Conservation (phyloP, 2,329 filamentous ascomycete species). For the Calonectria henricotiae region DNA sequence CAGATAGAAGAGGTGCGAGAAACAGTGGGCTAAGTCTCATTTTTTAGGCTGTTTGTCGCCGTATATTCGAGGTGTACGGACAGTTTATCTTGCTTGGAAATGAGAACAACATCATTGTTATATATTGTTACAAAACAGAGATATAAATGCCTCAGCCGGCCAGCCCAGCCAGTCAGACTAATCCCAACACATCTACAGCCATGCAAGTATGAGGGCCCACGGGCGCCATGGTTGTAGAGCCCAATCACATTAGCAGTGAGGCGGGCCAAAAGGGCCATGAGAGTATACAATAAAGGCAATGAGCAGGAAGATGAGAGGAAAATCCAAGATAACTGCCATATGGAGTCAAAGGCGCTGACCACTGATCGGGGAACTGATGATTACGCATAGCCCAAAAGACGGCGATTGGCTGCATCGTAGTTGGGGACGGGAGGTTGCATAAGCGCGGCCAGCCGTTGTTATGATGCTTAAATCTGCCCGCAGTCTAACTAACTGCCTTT, state of each 20-base stretch:
- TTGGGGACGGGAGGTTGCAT: neutral
- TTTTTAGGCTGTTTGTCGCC: neutral
- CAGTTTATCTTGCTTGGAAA: too few species aligned
- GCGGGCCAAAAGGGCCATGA: neutral
- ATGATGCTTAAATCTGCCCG: constrained; percentile 6
- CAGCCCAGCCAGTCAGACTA: neutral
- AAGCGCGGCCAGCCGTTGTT: neutral
- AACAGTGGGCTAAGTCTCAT: neutral
- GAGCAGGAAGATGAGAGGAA: neutral
- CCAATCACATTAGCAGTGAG: neutral
- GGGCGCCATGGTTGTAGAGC: neutral
- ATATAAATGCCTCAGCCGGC: neutral
- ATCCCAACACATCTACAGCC: neutral
- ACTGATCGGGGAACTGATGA: neutral
- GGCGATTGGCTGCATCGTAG: neutral
- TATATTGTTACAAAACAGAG: neutral
- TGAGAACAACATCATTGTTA: neutral
- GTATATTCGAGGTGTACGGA: too few species aligned
- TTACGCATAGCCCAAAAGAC: neutral
- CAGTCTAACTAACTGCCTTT: too few species aligned
- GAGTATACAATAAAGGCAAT: neutral
- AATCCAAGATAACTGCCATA: neutral
- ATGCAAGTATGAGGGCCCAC: neutral
- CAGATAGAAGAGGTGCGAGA: neutral
- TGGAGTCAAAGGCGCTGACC: neutral